phyloP scores from a whole-genome alignment of 1,284 basidiomycete genomes.

The Pterula multifida region DNA sequence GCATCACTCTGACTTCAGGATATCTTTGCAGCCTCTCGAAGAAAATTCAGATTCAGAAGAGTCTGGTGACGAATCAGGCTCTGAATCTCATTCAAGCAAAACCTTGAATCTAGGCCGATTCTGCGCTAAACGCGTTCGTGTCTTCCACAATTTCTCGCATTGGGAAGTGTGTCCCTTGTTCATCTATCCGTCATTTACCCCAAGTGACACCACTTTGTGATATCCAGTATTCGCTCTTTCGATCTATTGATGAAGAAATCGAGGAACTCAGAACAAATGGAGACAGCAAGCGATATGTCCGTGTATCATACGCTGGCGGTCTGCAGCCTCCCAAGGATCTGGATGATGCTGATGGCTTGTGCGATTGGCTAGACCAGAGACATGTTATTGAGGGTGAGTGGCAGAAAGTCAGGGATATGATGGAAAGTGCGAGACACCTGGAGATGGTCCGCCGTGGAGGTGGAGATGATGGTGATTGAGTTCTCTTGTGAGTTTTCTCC shows the following conservation, averaged over 20 bases:
- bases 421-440: constrained; percentile 57
- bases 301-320: constrained; percentile 41
- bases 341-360: constrained; percentile 60
- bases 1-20: constrained; percentile 16
- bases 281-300: constrained; percentile 28
- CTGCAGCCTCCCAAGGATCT: constrained; percentile 48
- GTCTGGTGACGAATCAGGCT: constrained; percentile 12
- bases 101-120: constrained; percentile 56
- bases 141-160: constrained; percentile 69
- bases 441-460: constrained; percentile 34
- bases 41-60: constrained; percentile 21
- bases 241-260: constrained; percentile 40
- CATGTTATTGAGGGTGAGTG: constrained; percentile 57
- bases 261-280: constrained; percentile 23
- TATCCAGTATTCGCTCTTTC: constrained; percentile 45
- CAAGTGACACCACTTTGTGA: constrained; percentile 4
- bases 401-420: constrained; percentile 55
- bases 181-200: constrained; percentile 3
- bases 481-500: neutral
- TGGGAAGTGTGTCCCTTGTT: constrained; percentile 58
- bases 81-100: no score
- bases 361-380: constrained; percentile 71
- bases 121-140: constrained; percentile 55
- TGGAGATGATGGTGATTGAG: neutral
- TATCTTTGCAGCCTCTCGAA: constrained; percentile 3